Base-by-base conservation (phyloP, 2,329 filamentous ascomycete genomes). In the Parasarocladium wereldwijsianum region DNA sequence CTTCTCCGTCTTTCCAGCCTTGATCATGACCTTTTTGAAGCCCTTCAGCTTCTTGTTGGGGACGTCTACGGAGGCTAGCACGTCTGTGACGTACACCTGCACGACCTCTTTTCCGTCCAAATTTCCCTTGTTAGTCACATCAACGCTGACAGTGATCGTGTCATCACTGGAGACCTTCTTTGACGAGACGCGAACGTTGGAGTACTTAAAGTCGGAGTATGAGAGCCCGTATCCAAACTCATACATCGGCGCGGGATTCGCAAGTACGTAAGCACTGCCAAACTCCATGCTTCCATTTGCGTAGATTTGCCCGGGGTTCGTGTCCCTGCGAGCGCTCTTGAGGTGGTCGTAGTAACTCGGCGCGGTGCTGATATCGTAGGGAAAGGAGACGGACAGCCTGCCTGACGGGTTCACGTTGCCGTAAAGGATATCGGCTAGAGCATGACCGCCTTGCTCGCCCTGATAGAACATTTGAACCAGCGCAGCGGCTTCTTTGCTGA, bases 401-500 rank as follows among this genome's bases (percentile, higher is more conserved):
- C 76, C 76, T 1, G 66, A 73, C 0, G 75, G 75, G 47, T 75
- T 78, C 31, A 67, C 63, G 32, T 69, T 57, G 16, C 76, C 76
- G 40, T 71, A 76, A 2, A 80, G 57, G 17, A 80, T 58, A 36
- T 78, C 71, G 0, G 76, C 75, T 2, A 80, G 59, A 1, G 74
- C 75, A 34, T 72, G 56, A 0, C 76, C 75, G 15, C 74, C 75
- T 52, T 80, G 58, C 41, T 81, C 75, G 0, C 71, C 75, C 6
- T 75, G 74, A 41, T 83, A 84, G 52, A 83, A 83, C 48, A 82
- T 76, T 44, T 83, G 77, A 0, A 83, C 55, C 0, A 84, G 61
- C 0, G 74, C 76, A 0, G 70, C 59, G 0, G 77, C 73, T 16
- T 63, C 60, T 18, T 66, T 58, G 1, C 71, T 72, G 44, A 83